Evolutionary conservation across 2,329 filamentous ascomycete genomes (phyloP), one percentile per base, ranked within the genome.

Genomic region (Pseudopithomyces maydicus): DNA sequence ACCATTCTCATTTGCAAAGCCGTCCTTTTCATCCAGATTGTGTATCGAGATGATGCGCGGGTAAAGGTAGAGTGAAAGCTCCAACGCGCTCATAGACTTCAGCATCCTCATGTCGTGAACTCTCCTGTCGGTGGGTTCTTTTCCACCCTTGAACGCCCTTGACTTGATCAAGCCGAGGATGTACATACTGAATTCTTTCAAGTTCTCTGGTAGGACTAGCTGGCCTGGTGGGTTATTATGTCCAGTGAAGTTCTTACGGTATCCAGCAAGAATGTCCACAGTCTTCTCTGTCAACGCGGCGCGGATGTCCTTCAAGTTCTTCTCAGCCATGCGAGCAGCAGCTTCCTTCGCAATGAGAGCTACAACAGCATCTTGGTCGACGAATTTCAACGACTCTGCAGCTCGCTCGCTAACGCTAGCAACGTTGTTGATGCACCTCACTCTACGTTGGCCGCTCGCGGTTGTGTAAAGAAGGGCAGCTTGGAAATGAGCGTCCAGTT

Each of bases 141-240:
- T 88, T 56, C 94, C 94, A 50, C 91, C 85, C 80, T 98, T 98
- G 80, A 98, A 92, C 2, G 94, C 93, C 56, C 95, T 88, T 55
- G 87, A 93, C 77, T 99, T 99, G 73, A 96, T 80, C 62, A 98
- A 80, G 46, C 90, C 89, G 10, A 99, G 87, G 78, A 96, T 91
- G 76, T 95, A 98, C 92, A 99, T 98, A 69, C 90, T 88, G 68
- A 97, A 93, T 74, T 99, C 95, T 74, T 98, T 98, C 29, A 99
- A 84, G 64, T 94, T 91, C 78, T 99, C 95, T 0, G 95, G 95
- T 78, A 99, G 87, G 29, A 99, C 92, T 29, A 99, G 85, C 76
- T 99, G 93, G 5, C 92, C 91, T 1, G 93, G 91, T 8, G 95
- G 94, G 70, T 96, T 91, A 2, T 88, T 85, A 2, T 86, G 84